Evolutionary conservation across 2,329 filamentous ascomycete species (phyloP).

Genomic region (Aureobasidium sp.): DNA sequence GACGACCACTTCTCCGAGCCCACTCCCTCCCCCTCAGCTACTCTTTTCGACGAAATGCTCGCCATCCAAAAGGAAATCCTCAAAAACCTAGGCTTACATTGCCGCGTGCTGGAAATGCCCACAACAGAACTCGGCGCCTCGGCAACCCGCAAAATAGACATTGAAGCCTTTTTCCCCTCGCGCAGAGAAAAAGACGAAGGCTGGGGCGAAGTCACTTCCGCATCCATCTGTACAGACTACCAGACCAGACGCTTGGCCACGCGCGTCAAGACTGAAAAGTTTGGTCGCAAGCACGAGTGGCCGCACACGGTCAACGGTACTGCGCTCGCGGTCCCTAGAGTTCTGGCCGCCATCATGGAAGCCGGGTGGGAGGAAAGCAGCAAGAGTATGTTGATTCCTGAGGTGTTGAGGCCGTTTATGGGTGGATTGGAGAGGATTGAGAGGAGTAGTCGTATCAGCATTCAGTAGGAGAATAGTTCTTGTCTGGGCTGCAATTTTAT

Average conservation of each 20-base stretch:
- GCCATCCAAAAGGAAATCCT: slow-evolving; percentile 82
- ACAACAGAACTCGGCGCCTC: slow-evolving; percentile 80
- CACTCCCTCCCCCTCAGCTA: slow-evolving; percentile 37
- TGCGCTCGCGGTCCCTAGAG: slow-evolving; percentile 80
- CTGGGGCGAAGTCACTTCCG: slow-evolving; percentile 90
- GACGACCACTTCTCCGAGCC: slow-evolving; percentile 24
- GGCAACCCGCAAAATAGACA: slow-evolving; percentile 80
- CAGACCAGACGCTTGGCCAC: slow-evolving; percentile 79
- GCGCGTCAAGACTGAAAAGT: slow-evolving; percentile 50
- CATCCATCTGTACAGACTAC: slow-evolving; percentile 91
- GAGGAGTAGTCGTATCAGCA: slow-evolving; percentile 24
- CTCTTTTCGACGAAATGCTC: slow-evolving; percentile 77
- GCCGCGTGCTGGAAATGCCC: slow-evolving; percentile 90
- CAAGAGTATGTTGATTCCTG: slow-evolving; percentile 64
- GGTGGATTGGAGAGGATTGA: slow-evolving; percentile 62
- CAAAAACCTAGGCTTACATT: slow-evolving; percentile 67
- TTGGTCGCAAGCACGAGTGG: slow-evolving; percentile 55
- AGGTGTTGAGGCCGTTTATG: slow-evolving; percentile 80
- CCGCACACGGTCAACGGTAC: slow-evolving; percentile 93
- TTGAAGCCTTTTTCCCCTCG: slow-evolving; percentile 90
- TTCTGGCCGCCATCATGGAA: slow-evolving; percentile 83
- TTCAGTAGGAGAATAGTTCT: neutral
- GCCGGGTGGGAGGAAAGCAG: slow-evolving; percentile 74
- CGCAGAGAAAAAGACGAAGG: slow-evolving; percentile 59
- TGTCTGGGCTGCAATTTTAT: too few relatives aligned